phyloP scores from a whole-genome alignment of 2,329 filamentous ascomycete genomes.

The Aspergillus carbonarius region DNA sequence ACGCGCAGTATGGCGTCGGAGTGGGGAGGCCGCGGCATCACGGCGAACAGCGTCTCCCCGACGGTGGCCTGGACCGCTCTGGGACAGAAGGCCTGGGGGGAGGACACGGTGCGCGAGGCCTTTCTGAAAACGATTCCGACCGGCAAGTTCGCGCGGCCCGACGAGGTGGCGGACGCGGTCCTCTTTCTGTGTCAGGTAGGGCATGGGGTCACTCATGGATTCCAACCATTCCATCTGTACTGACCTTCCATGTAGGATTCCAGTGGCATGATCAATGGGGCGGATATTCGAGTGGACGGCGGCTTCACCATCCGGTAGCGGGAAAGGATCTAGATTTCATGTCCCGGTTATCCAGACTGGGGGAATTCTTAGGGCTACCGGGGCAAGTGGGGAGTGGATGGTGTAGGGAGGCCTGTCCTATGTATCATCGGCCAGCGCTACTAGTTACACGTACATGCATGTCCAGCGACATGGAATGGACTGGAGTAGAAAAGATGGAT shows the following conservation, averaged over 20 bases:
- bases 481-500: too few species aligned
- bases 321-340: background rate
- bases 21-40: conserved; percentile 48
- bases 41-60: conserved; percentile 47
- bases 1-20: conserved; percentile 50
- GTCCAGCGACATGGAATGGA: too few species aligned
- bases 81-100: conserved; percentile 46
- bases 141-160: conserved; percentile 40
- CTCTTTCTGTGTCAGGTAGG: conserved; percentile 40
- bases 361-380: too few species aligned
- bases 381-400: too few species aligned
- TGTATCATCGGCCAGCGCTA: background rate
- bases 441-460: background rate
- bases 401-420: too few species aligned
- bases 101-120: conserved; percentile 33
- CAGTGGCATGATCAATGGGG: conserved; percentile 44
- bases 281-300: conserved; percentile 42
- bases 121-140: conserved; percentile 41
- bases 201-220: background rate
- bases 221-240: background rate
- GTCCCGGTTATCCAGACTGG: too few species aligned
- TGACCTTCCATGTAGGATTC: conserved; percentile 30
- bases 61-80: conserved; percentile 50
- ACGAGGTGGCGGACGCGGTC: conserved; percentile 42
- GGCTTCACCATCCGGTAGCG: conserved; percentile 38